A percentile compares a stretch with the other conserved stretches of the same genome.
Conservation (phyloP, 2,329 filamentous ascomycete genomes). For the Colletotrichum godetiae region DNA sequence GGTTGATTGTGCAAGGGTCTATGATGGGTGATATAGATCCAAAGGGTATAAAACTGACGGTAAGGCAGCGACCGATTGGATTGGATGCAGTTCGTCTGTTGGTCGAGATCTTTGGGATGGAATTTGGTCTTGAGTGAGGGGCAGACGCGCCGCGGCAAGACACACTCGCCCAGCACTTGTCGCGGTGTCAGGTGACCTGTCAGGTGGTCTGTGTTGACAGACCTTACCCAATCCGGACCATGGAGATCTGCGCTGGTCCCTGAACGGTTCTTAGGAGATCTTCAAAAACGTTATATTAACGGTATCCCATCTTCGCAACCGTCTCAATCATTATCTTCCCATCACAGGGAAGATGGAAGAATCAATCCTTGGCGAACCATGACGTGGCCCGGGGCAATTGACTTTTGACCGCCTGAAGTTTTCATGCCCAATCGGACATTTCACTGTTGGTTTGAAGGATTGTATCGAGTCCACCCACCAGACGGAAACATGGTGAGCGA, state of each 20-base stretch:
- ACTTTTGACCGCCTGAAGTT: constrained; percentile 9
- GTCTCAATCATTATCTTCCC: neutral
- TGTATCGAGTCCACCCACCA: neutral
- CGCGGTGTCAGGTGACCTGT: constrained; percentile 32
- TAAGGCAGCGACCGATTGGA: neutral
- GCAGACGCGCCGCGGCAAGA: constrained; percentile 5
- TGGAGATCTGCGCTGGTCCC: neutral
- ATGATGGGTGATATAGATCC: neutral
- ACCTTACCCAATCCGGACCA: neutral
- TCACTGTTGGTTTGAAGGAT: neutral
- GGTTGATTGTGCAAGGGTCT: neutral
- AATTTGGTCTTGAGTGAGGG: neutral
- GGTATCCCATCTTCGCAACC: constrained; percentile 3
- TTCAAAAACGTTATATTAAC: constrained; percentile 30
- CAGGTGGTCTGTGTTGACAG: neutral
- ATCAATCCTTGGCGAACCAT: neutral
- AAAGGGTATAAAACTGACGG: neutral
- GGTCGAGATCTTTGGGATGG: neutral
- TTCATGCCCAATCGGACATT: neutral
- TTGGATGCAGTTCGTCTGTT: neutral
- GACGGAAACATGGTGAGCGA: neutral
- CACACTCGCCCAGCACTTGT: constrained; percentile 15
- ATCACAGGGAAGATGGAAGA: neutral
- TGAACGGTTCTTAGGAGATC: constrained; percentile 12
- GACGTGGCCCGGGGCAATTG: constrained; percentile 5